These are phyloP conservation scores for Magnaporthiopsis rhizophila DNA, from an alignment of 2,329 filamentous ascomycete species.

Conservation along the genomic window DNA sequence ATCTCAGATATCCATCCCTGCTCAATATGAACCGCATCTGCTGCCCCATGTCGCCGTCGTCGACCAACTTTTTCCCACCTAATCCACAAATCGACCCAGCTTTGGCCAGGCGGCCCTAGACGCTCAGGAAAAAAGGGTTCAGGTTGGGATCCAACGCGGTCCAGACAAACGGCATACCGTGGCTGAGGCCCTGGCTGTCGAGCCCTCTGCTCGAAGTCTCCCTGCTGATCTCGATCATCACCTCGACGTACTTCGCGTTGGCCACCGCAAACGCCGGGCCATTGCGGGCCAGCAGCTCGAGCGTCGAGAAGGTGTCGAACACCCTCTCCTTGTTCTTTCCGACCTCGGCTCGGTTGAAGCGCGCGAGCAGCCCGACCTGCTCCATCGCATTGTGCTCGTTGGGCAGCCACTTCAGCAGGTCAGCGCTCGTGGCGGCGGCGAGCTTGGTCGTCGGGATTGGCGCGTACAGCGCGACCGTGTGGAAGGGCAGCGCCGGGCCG, in stretches of 20 bases:
- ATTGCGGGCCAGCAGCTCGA: conserved; percentile 23
- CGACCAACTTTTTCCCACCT: too few species aligned
- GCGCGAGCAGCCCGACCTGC: conserved; percentile 27
- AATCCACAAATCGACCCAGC: background rate
- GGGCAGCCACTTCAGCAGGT: conserved; percentile 28
- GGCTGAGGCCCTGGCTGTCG: conserved; percentile 31
- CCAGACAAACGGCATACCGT: conserved; percentile 40
- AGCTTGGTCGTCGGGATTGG: conserved; percentile 31
- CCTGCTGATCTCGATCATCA: conserved; percentile 30
- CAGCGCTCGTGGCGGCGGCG: conserved; percentile 13
- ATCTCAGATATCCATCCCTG: background rate
- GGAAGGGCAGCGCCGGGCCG: conserved; percentile 32
- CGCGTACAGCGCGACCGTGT: conserved; percentile 31
- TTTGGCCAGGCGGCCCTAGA: conserved; percentile 6
- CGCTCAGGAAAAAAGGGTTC: conserved; percentile 13
- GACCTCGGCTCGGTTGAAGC: conserved; percentile 33
- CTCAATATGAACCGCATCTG: too few species aligned
- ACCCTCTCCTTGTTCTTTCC: conserved; percentile 27
- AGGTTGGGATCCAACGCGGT: conserved; percentile 15
- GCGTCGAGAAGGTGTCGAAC: conserved; percentile 32
- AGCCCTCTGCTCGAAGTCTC: conserved; percentile 30
- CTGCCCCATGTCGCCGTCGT: too few species aligned
- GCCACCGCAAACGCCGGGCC: conserved; percentile 24
- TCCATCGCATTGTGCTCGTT: conserved; percentile 21
- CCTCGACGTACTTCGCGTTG: conserved; percentile 24